These are phyloP conservation scores for Delonix regia DNA, from an alignment of 306 rosid species.

Conservation along the genomic window DNA sequence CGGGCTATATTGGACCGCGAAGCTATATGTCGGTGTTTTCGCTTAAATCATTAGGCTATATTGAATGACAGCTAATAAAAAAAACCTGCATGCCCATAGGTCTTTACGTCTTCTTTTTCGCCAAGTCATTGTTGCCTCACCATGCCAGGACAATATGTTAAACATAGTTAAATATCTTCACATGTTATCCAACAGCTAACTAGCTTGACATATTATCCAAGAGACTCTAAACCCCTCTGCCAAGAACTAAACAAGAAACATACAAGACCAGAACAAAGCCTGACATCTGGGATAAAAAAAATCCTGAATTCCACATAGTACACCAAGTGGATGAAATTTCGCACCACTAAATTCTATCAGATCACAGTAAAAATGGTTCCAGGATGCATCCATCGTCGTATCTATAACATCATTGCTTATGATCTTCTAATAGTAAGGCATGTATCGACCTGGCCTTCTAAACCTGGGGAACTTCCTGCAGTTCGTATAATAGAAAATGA, in stretches of 20 bases:
- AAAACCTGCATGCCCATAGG: background rate
- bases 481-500: constrained; percentile 16
- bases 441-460: constrained; percentile 74
- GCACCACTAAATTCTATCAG: constrained; percentile 9
- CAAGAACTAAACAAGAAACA: constrained; percentile 28
- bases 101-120: background rate
- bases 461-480: constrained; percentile 87
- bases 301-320: background rate
- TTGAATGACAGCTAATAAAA: too few species aligned
- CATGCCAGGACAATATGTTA: background rate
- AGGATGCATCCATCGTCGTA: constrained; percentile 23
- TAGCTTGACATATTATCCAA: background rate
- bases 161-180: background rate
- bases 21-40: too few species aligned
- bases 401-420: constrained; percentile 12
- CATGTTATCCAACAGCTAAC: constrained; percentile 1
- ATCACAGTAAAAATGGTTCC: background rate
- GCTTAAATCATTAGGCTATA: too few species aligned
- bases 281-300: background rate
- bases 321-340: constrained; percentile 21
- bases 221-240: constrained; percentile 18
- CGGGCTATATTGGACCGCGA: background rate
- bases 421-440: constrained; percentile 75
- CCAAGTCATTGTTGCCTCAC: background rate
- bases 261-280: background rate